These are phyloP conservation scores for Teratosphaeriaceae sp. DNA, from an alignment of 2,329 filamentous ascomycete species.

Conservation along the genomic window DNA sequence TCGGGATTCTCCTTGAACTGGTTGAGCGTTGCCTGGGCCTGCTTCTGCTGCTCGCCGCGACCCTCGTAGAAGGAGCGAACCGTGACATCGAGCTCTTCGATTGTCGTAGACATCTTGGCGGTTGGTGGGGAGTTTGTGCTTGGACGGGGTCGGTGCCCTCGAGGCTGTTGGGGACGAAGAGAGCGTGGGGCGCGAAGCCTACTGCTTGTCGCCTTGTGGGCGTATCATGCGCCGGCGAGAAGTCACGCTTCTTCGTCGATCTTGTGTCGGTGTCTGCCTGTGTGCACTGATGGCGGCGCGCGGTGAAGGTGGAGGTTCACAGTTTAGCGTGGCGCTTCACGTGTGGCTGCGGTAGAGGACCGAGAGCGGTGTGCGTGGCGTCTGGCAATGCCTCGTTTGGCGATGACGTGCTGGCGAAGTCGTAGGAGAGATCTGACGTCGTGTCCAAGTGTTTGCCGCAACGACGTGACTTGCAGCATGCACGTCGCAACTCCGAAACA, in stretches of 20 bases:
- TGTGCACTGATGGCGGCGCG: background rate
- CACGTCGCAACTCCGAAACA: background rate
- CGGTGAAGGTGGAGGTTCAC: background rate
- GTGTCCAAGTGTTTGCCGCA: background rate
- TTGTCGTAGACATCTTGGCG: constrained; percentile 57
- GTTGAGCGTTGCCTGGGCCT: constrained; percentile 86
- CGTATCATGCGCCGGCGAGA: background rate
- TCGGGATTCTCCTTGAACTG: constrained; percentile 99
- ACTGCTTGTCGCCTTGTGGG: background rate
- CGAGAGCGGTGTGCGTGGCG: background rate
- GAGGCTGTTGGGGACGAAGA: background rate
- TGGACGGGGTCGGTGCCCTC: constrained; percentile 7
- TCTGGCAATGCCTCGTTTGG: background rate
- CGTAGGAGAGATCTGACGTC: background rate
- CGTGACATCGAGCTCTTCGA: constrained; percentile 92
- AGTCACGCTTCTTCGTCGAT: background rate
- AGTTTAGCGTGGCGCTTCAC: background rate
- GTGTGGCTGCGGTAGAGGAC: background rate
- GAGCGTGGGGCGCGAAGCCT: constrained; percentile 4
- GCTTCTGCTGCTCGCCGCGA: constrained; percentile 92
- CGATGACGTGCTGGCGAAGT: too few species aligned
- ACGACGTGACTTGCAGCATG: background rate
- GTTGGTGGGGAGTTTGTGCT: constrained; percentile 8
- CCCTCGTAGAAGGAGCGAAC: constrained; percentile 98
- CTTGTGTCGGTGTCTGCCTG: background rate